A percentile compares a stretch with the other conserved stretches of the same genome.
phyloP scores from a whole-genome alignment of 2,329 filamentous ascomycete genomes.

The Penicillium polonicum region DNA sequence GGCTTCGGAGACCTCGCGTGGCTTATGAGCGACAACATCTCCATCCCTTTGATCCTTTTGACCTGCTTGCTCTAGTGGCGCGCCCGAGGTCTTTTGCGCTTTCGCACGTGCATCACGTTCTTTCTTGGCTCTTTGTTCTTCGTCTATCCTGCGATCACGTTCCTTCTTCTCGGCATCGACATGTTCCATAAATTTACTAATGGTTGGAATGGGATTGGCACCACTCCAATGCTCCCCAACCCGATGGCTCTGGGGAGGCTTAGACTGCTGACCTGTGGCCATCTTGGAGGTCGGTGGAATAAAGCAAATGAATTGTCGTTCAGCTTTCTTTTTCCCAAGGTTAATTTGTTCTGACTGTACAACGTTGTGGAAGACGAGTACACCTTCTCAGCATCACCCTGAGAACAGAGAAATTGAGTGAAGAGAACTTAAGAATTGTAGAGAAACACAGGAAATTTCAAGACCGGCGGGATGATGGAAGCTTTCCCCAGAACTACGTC shows the following conservation, averaged over 20 bases:
- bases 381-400: constrained; percentile 3
- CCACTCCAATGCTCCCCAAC: constrained; percentile 75
- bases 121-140: constrained; percentile 44
- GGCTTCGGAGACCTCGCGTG: constrained; percentile 44
- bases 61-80: constrained; percentile 33
- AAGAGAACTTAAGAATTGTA: neutral
- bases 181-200: constrained; percentile 76
- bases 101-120: constrained; percentile 18
- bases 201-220: constrained; percentile 79
- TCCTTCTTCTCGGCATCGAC: constrained; percentile 77
- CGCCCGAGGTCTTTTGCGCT: constrained; percentile 24
- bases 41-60: constrained; percentile 50
- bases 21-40: constrained; percentile 48
- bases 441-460: neutral
- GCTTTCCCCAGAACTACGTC: constrained; percentile 24
- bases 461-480: constrained; percentile 3
- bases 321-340: neutral
- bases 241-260: constrained; percentile 40
- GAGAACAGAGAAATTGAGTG: neutral
- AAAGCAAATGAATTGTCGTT: neutral
- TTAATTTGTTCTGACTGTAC: neutral
- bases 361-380: neutral
- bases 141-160: constrained; percentile 70
- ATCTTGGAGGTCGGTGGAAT: neutral
- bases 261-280: constrained; percentile 10